phyloP scores from a whole-genome alignment of 768 basidiomycete species.

The Boletus sensibilis region DNA sequence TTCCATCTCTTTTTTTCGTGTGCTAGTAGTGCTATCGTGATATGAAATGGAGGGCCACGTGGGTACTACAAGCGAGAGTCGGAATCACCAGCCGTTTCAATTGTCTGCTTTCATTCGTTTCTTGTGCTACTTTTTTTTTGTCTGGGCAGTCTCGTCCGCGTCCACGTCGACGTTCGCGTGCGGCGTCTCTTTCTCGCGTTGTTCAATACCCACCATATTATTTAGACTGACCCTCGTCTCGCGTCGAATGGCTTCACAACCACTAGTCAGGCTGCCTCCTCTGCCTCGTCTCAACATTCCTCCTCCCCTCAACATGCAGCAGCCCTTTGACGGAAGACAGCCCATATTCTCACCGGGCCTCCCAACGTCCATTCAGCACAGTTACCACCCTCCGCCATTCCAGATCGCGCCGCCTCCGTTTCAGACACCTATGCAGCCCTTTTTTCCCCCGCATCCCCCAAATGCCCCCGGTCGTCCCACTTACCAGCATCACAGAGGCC shows the following conservation, averaged over 20 bases:
- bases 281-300: slow-evolving; percentile 60
- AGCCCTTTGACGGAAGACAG: slow-evolving; percentile 48
- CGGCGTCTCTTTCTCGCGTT: not conserved
- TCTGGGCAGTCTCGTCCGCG: not conserved
- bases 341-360: slow-evolving; percentile 64
- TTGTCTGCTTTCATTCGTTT: not conserved
- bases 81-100: not conserved
- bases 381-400: slow-evolving; percentile 53
- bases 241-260: slow-evolving; percentile 34
- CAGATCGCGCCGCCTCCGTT: slow-evolving; percentile 46
- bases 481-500: slow-evolving; percentile 50
- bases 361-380: slow-evolving; percentile 56
- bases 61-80: slow-evolving; percentile 13
- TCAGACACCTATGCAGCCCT: slow-evolving; percentile 74
- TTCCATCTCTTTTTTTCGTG: not conserved
- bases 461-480: slow-evolving; percentile 51
- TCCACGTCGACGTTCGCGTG: slow-evolving; percentile 13
- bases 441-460: slow-evolving; percentile 53
- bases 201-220: not conserved
- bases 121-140: slow-evolving; percentile 2
- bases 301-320: slow-evolving; percentile 53
- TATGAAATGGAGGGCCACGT: slow-evolving; percentile 13
- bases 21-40: not conserved
- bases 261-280: slow-evolving; percentile 46
- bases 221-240: not conserved